Base-by-base conservation (phyloP, 306 rosid genomes). In the Lathyrus aphaca region DNA sequence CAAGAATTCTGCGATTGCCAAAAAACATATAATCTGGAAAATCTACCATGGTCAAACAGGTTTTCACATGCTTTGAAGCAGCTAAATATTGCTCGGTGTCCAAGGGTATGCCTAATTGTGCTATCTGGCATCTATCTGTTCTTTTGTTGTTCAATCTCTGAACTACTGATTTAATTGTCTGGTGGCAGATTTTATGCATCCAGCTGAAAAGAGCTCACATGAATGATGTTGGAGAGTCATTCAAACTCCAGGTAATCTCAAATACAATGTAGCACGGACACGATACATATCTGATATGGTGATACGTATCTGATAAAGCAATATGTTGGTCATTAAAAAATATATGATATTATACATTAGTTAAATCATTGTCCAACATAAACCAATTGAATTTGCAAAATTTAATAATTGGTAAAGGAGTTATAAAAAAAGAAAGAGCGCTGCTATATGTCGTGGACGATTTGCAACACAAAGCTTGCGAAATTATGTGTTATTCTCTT, bases 41-140 rank as follows among this genome's bases (percentile, higher is more conserved):
- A 70, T 44, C 73, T 90, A 66, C 97, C 95, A 0, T 93, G 97
- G 96, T 93, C 92, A 61, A 90, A 90, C 76, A 85, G 78, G 80
- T 90, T 83, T 73, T 85, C 97, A 4, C 79, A 58, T 74, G 73
- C 90, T 25, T 66, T 85, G 55, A 90, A 93, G 85, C 96, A 93
- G 75, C 82, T 93, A 74, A 88, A 86, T 69, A 81, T 93, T 84
- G 90, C 96, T 71, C 88, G 89, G 42, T 79, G 88, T 80, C 98
- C 97, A 45, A 81, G 84, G 95, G 98, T 93, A 81, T 74, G 49
- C 50, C 11, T 71, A 5, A 43, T 69, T 67, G 56, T 71, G 61
- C 23, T 73, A 57, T 66, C 40, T 51, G 68, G 40, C 64, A 37
- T 70, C 62, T 43, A 46, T 50, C 23, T 71, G 59, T 71, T 25